Conservation (phyloP, 192 early-diverging fungal species). For the Gamsiella multidivaricata region DNA sequence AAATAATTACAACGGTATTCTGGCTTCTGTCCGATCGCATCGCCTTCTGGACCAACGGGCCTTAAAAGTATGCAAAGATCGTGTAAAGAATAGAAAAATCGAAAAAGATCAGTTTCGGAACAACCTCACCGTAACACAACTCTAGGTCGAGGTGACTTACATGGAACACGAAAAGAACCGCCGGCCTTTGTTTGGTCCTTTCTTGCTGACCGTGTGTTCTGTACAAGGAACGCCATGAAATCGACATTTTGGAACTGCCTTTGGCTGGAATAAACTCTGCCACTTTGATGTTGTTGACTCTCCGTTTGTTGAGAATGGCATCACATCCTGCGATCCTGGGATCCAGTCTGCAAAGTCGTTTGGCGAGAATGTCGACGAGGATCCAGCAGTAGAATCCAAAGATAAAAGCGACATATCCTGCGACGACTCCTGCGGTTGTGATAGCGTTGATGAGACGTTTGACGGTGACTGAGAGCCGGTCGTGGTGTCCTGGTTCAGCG, state of each 20-base stretch:
- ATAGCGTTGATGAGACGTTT: neutral
- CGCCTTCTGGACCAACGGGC: slow-evolving; percentile 41
- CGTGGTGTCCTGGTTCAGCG: neutral
- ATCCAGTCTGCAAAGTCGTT: slow-evolving; percentile 50
- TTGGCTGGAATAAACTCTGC: slow-evolving; percentile 65
- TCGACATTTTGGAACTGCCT: slow-evolving; percentile 65
- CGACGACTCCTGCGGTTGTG: neutral
- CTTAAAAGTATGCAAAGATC: slow-evolving; percentile 1
- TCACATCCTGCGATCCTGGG: slow-evolving; percentile 23
- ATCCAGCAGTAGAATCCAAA: neutral
- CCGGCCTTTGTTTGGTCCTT: slow-evolving; percentile 76
- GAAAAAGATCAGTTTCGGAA: too few relatives aligned
- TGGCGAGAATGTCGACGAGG: slow-evolving; percentile 26
- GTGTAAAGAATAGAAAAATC: neutral
- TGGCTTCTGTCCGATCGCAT: slow-evolving; percentile 31
- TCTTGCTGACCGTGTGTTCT: slow-evolving; percentile 74
- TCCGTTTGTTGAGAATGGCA: slow-evolving; percentile 32
- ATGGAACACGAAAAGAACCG: slow-evolving; percentile 71
- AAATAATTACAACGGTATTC: slow-evolving; percentile 43
- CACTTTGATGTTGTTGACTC: slow-evolving; percentile 61
- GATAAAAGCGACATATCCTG: neutral
- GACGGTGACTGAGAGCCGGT: slow-evolving; percentile 2
- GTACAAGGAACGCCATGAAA: slow-evolving; percentile 71
- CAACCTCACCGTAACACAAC: too few relatives aligned
- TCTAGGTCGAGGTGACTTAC: neutral